Conservation (phyloP, 2,329 filamentous ascomycete genomes). For the Rhinocladiella similis region DNA sequence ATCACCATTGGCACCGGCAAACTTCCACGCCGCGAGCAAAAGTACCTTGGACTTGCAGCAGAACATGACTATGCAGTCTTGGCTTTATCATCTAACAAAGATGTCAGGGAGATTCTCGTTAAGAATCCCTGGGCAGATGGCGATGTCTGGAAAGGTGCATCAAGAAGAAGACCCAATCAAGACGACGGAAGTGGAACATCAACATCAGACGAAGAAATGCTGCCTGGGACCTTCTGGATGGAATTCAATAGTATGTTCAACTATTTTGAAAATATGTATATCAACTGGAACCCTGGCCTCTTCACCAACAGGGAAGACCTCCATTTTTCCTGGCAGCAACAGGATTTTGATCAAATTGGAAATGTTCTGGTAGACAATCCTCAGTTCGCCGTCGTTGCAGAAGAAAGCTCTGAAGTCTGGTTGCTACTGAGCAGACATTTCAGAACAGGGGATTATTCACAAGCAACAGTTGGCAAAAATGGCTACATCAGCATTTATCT, state of each 20-base stretch:
- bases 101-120: constrained; percentile 70
- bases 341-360: constrained; percentile 30
- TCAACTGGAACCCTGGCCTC: constrained; percentile 92
- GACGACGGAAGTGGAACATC: constrained; percentile 13
- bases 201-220: constrained; percentile 20
- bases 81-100: constrained; percentile 66
- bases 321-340: constrained; percentile 82
- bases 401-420: constrained; percentile 68
- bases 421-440: constrained; percentile 86
- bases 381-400: constrained; percentile 57
- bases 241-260: constrained; percentile 82
- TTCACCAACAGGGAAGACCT: constrained; percentile 82
- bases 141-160: constrained; percentile 34
- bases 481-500: constrained; percentile 89
- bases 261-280: constrained; percentile 91
- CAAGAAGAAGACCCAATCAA: constrained; percentile 25
- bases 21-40: constrained; percentile 74
- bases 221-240: constrained; percentile 90
- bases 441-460: constrained; percentile 62
- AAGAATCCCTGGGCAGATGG: constrained; percentile 97
- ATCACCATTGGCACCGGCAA: constrained; percentile 88
- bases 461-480: constrained; percentile 52
- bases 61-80: constrained; percentile 95
- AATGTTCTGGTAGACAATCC: constrained; percentile 59
- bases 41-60: constrained; percentile 76